Base-by-base conservation (phyloP, 768 basidiomycete genomes). In the Coprinopsis cinerea region DNA sequence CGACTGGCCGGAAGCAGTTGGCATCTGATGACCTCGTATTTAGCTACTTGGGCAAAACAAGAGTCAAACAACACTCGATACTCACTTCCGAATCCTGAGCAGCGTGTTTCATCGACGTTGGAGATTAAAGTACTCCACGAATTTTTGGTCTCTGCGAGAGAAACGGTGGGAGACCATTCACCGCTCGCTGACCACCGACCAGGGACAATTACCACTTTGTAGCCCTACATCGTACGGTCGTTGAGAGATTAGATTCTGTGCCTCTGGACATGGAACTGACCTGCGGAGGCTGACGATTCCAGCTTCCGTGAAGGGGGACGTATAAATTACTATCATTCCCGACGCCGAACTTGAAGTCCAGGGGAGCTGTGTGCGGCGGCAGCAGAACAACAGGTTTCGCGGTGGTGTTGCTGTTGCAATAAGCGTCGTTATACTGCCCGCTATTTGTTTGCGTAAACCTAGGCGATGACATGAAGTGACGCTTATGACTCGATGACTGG, bases 1-100 rank as follows among this genome's bases (percentile, higher is more conserved):
- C 56, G 28, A 57, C 56, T 15, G 56, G 56, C 28, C 56, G 53
- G 56, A 57, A 57, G 44, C 56, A 57, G 14, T 51, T 51, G 15
- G 26, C 17, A 36, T 27, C 44, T 45, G 18, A 46, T 10, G 18
- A 11, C 9, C 9, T 9, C 7, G 9, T 10, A 11, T 20, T 7
- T 10, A 7, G 37, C 9, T 20, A 20, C 18, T 7, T 9, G 7
- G 37, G 11, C 11, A 34, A n/a, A 34, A 34, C 30, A 9, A 9
- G n/a, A 40, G 37, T 11, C 37, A 40, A 9, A n/a, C 37, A 11
- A 7, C 11, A 20, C 10, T 10, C 10, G 37, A 7, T 18, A 40
- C 37, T 40, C 18, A 45, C 27, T 32, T 28, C 44, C 44, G 42
- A 43, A 43, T 45, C 41, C 41, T 45, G 26, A 32, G 4, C 43